Percentiles rank a stretch among this genome's conserved stretches.
phyloP scores from a whole-genome alignment of 805 yeast genomes.

The Zygoascus tannicola region DNA sequence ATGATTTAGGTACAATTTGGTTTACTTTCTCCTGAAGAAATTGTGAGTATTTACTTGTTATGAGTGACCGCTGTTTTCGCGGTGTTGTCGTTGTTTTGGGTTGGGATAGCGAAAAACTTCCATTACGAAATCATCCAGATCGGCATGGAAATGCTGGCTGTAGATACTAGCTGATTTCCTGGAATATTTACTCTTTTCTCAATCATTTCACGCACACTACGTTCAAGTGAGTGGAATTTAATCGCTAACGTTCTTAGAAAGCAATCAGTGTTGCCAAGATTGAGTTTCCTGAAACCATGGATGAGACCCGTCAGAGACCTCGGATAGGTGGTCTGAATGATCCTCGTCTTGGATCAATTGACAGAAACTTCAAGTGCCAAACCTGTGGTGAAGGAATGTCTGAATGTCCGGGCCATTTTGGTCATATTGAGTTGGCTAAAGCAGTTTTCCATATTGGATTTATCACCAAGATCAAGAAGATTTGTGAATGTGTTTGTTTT shows the following conservation, averaged over 20 bases:
- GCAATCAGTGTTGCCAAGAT: conserved; percentile 97
- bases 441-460: conserved; percentile 97
- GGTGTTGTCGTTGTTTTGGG: not conserved
- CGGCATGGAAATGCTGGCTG: no score
- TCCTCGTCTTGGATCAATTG: conserved; percentile 94
- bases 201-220: no score
- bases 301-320: conserved; percentile 88
- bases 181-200: no score
- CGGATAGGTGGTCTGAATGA: conserved; percentile 96
- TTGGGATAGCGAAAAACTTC: no score
- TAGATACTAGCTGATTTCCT: no score
- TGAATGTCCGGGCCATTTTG: conserved; percentile 99
- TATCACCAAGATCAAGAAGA: conserved; percentile 85
- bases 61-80: no score
- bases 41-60: conserved; percentile 31
- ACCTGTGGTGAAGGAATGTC: conserved; percentile 99
- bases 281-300: conserved; percentile 99
- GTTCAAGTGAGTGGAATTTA: no score
- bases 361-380: conserved; percentile 94
- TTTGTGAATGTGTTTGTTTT: conserved; percentile 95
- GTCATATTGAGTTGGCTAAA: conserved; percentile 95
- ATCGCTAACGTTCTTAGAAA: conserved; percentile 48
- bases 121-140: no score
- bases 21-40: conserved; percentile 92
- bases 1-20: conserved; percentile 83